Evolutionary conservation across 768 basidiomycete genomes (phyloP), one percentile per base, ranked within the genome.

Genomic region (Rhodotorula sphaerocarpa): DNA sequence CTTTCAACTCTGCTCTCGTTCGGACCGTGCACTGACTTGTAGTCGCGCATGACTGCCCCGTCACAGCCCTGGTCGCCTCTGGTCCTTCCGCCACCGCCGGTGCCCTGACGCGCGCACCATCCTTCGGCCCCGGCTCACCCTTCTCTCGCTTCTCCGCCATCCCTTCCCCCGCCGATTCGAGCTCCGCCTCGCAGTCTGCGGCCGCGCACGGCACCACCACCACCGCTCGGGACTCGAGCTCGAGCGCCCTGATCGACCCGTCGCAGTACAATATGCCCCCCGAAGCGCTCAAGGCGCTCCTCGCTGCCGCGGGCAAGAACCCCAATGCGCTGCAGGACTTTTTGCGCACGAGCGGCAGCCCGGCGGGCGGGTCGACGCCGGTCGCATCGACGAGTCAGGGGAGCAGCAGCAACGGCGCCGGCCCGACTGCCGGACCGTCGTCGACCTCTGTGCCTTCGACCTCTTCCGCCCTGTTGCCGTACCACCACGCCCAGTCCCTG

Each of bases 131-230:
- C 53, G 14, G 42, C 50, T 57, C 63, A 3, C 43, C 57, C 27
- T 51, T 57, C 11, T 56, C 42, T 43, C 62, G 67, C 43, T 68
- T 68, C 63, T 42, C 56, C 9, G 45, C 59, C 15, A 57, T 68
- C n/a, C 48, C 67, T 0, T 61, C 67, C 4, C 59, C 61, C 4
- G 27, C 50, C 7, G 9, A 33, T 11, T n/a, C n/a, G n/a, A n/a
- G n/a, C n/a, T n/a, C n/a, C n/a, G n/a, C n/a, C n/a, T n/a, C n/a
- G n/a, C n/a, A n/a, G n/a, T n/a, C n/a, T n/a, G n/a, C n/a, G n/a
- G n/a, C n/a, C n/a, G n/a, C n/a, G n/a, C n/a, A n/a, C n/a, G n/a
- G n/a, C n/a, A n/a, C n/a, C n/a, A 18, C 42, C 6, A 54, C 56
- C 27, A 31, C 9, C 58, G 7, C 55, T 50, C 9, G 30, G 51